phyloP scores from a whole-genome alignment of 179 eudicot genomes.

The Vitellaria paradoxa region DNA sequence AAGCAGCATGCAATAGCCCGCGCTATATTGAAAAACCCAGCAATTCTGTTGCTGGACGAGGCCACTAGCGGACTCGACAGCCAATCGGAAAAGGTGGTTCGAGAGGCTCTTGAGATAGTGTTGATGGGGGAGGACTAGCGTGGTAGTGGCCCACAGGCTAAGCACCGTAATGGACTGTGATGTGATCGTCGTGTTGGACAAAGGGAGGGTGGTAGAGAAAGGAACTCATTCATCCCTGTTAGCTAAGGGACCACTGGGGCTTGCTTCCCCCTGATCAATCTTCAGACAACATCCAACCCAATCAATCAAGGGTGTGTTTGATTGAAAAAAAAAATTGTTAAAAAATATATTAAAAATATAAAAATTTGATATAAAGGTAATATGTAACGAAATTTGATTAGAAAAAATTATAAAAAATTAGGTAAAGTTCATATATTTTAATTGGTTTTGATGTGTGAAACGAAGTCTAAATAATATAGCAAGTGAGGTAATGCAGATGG shows the following conservation, averaged over 20 bases:
- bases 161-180: constrained; percentile 49
- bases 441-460: no score
- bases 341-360: no score
- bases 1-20: constrained; percentile 81
- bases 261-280: constrained; percentile 38
- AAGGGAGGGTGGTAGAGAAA: constrained; percentile 44
- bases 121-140: constrained; percentile 77
- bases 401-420: no score
- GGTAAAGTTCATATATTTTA: no score
- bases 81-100: constrained; percentile 75
- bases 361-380: no score
- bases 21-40: constrained; percentile 76
- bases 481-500: no score
- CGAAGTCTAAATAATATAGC: no score
- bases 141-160: constrained; percentile 57
- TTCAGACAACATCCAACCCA: constrained; percentile 26
- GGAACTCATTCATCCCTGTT: constrained; percentile 41
- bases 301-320: no score
- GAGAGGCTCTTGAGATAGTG: constrained; percentile 73
- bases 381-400: no score
- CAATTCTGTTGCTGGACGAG: constrained; percentile 59
- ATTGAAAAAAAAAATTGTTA: no score
- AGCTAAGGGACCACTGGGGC: constrained; percentile 37
- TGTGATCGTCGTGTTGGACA: constrained; percentile 41
- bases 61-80: constrained; percentile 83